phyloP scores from a whole-genome alignment of 1,284 basidiomycete genomes.

The Singerocomus rubriflavus region DNA sequence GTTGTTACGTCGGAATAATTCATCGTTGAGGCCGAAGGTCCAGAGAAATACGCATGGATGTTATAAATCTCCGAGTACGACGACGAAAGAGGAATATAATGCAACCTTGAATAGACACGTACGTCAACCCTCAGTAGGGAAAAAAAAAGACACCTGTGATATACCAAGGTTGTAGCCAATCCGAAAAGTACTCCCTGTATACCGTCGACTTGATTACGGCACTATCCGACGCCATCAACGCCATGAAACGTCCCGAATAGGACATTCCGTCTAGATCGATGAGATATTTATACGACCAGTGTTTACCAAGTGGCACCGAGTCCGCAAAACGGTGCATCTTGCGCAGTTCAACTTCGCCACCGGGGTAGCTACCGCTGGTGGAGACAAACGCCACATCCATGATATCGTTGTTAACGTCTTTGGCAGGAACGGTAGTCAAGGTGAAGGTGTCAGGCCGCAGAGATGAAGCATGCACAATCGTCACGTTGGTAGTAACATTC shows the following conservation, averaged over 20 bases:
- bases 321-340: conserved; percentile 73
- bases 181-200: conserved; percentile 86
- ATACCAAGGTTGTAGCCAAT: conserved; percentile 82
- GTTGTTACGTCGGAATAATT: conserved; percentile 45
- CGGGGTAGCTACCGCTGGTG: conserved; percentile 73
- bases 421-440: conserved; percentile 59
- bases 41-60: conserved; percentile 87
- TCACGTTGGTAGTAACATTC: conserved; percentile 51
- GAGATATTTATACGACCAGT: conserved; percentile 92
- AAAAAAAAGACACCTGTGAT: conserved; percentile 25
- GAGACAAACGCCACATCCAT: conserved; percentile 91
- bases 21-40: conserved; percentile 63
- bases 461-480: conserved; percentile 76
- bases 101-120: conserved; percentile 58
- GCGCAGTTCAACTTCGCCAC: conserved; percentile 72
- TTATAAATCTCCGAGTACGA: conserved; percentile 91
- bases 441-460: conserved; percentile 57
- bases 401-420: conserved; percentile 71
- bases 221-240: conserved; percentile 83
- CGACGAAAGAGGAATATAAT: conserved; percentile 87
- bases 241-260: conserved; percentile 89
- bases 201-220: conserved; percentile 88
- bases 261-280: conserved; percentile 92
- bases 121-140: neutral
- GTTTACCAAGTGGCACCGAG: conserved; percentile 76